A percentile compares a stretch with the other conserved stretches of the same genome.
Evolutionary conservation across 208 protist genomes (phyloP).

Genomic region (Trypanosoma scelopori): DNA sequence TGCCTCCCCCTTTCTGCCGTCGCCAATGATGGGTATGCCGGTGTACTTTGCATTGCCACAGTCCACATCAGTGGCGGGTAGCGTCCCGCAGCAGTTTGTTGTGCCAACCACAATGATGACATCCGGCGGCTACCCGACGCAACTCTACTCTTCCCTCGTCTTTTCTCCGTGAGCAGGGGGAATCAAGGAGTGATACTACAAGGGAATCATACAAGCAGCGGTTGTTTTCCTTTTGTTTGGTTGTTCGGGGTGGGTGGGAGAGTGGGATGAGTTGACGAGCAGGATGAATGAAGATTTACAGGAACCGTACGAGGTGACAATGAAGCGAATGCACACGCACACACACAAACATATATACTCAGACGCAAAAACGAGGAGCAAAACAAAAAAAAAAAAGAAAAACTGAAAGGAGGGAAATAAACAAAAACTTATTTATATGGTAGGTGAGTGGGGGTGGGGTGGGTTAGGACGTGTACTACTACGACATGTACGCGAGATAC

Average conservation of each 20-base stretch:
- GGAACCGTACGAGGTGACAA: not conserved
- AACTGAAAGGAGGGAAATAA: too few species aligned
- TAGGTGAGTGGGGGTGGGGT: too few species aligned
- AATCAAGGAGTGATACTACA: not conserved
- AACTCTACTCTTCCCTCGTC: slow-evolving; percentile 13
- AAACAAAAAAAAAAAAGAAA: not conserved
- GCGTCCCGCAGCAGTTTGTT: slow-evolving; percentile 13
- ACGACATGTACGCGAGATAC: not conserved
- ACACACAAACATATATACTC: not conserved
- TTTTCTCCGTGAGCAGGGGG: slow-evolving; percentile 1
- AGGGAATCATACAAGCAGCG: too few species aligned
- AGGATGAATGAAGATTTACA: too few species aligned
- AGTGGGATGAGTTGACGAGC: not conserved
- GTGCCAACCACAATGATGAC: slow-evolving; percentile 20
- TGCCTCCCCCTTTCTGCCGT: not conserved
- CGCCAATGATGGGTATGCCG: slow-evolving; percentile 20
- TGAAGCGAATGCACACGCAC: not conserved
- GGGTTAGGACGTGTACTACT: not conserved
- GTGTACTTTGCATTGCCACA: slow-evolving; percentile 16
- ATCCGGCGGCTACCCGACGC: slow-evolving; percentile 7
- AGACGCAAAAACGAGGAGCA: not conserved
- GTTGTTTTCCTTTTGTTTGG: too few species aligned
- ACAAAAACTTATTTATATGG: not conserved
- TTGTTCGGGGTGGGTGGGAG: not conserved
- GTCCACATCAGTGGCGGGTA: not conserved